Evolutionary conservation across 2,329 filamentous ascomycete genomes (phyloP).

Genomic region (Fusarium duplospermum): DNA sequence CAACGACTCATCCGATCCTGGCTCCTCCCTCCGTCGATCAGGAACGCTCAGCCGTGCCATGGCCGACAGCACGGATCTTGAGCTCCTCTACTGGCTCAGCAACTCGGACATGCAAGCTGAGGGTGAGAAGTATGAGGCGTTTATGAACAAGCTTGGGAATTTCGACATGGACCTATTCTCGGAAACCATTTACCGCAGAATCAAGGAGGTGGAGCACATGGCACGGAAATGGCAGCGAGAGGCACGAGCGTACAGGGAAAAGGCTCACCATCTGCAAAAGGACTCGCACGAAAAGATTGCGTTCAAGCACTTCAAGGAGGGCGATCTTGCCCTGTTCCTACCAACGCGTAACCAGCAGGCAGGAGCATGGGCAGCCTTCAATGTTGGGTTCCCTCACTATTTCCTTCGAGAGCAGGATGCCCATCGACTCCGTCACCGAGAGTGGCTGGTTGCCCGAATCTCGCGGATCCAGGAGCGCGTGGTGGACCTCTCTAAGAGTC

Average conservation of each 20-base stretch:
- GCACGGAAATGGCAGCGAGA: slow-evolving; percentile 95
- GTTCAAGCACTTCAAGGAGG: slow-evolving; percentile 95
- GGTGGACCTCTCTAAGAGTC: slow-evolving; percentile 87
- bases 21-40: slow-evolving; percentile 65
- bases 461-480: slow-evolving; percentile 91
- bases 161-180: slow-evolving; percentile 88
- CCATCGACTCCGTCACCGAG: slow-evolving; percentile 84
- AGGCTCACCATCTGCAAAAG: slow-evolving; percentile 81
- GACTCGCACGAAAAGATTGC: slow-evolving; percentile 97
- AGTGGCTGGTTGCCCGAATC: slow-evolving; percentile 97
- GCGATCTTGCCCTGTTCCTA: slow-evolving; percentile 92
- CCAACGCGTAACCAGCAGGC: slow-evolving; percentile 95
- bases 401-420: slow-evolving; percentile 93
- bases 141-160: slow-evolving; percentile 76
- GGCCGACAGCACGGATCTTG: slow-evolving; percentile 74
- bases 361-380: slow-evolving; percentile 97
- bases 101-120: slow-evolving; percentile 74
- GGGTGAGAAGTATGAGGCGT: slow-evolving; percentile 78
- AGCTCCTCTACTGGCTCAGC: slow-evolving; percentile 86
- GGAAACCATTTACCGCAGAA: slow-evolving; percentile 86
- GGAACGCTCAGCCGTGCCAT: slow-evolving; percentile 65
- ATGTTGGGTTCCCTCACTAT: slow-evolving; percentile 96
- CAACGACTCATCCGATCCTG: slow-evolving; percentile 68
- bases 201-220: slow-evolving; percentile 93
- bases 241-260: slow-evolving; percentile 86